phyloP scores from a whole-genome alignment of 225 moss, liverwort and hornwort genomes.

The Pleurozium schreberi region DNA sequence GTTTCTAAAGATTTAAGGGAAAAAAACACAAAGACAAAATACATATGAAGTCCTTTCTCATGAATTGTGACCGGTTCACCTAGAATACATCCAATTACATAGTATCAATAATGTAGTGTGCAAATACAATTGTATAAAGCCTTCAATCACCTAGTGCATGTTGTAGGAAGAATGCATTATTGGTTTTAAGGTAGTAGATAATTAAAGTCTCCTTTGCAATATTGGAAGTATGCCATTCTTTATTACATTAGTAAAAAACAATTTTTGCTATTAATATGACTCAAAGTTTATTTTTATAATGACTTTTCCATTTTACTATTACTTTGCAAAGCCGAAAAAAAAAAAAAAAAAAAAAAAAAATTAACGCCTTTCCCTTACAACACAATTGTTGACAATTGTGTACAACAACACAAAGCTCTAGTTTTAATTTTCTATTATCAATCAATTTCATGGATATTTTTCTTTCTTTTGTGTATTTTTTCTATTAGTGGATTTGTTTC shows the following conservation, averaged over 20 bases:
- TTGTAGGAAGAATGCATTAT: rapidly evolving
- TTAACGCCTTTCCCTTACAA: neutral
- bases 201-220: neutral
- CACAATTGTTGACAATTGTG: neutral
- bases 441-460: no score
- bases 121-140: neutral
- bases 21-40: neutral
- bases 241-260: rapidly evolving
- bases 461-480: neutral
- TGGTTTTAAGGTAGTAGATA: neutral
- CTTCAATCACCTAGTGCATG: rapidly evolving
- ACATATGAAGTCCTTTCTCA: rapidly evolving
- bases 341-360: neutral
- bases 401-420: rapidly evolving
- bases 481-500: no score
- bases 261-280: rapidly evolving
- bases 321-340: neutral
- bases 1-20: neutral
- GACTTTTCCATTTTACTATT: rapidly evolving
- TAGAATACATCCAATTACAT: rapidly evolving
- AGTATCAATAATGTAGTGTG: neutral
- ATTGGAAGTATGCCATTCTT: rapidly evolving
- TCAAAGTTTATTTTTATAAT: neutral
- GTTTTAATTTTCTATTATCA: neutral
- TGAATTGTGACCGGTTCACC: rapidly evolving